Percentiles rank a stretch among this genome's conserved stretches.
Evolutionary conservation across 345 rosid species (phyloP).

Genomic region (Murraya paniculata): DNA sequence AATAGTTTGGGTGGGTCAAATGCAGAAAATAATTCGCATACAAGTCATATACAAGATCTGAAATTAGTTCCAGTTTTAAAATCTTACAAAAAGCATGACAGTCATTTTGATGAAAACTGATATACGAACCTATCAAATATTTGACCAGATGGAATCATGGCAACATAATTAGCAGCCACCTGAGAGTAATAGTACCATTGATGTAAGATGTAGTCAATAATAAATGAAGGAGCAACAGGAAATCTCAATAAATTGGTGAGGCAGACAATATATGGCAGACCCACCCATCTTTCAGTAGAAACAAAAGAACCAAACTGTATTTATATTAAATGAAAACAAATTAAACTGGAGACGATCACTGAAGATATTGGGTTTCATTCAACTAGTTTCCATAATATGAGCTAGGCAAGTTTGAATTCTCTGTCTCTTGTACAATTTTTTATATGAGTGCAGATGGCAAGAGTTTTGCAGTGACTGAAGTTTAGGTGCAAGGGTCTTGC

Average conservation of each 20-base stretch:
- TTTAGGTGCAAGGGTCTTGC: too few relatives aligned
- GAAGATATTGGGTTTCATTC: background rate
- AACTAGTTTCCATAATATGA: background rate
- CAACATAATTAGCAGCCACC: constrained; percentile 97
- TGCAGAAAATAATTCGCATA: background rate
- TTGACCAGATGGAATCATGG: constrained; percentile 96
- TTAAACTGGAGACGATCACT: background rate
- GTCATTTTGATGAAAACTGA: background rate
- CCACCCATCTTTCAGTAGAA: background rate
- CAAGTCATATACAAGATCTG: background rate
- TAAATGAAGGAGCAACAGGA: background rate
- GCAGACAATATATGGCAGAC: background rate
- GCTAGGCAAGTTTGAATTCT: background rate
- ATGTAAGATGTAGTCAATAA: background rate
- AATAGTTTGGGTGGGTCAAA: background rate
- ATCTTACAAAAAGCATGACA: background rate
- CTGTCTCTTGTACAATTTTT: too few relatives aligned
- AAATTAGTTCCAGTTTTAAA: background rate
- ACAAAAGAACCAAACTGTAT: background rate
- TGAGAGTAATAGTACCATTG: constrained; percentile 17
- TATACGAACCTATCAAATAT: constrained; percentile 73
- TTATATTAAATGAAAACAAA: background rate
- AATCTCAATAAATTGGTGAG: background rate
- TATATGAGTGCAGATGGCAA: too few relatives aligned
- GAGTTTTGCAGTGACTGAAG: too few relatives aligned